These are phyloP conservation scores for Irpex sp. DNA, from an alignment of 1,284 basidiomycete species.

Conservation along the genomic window DNA sequence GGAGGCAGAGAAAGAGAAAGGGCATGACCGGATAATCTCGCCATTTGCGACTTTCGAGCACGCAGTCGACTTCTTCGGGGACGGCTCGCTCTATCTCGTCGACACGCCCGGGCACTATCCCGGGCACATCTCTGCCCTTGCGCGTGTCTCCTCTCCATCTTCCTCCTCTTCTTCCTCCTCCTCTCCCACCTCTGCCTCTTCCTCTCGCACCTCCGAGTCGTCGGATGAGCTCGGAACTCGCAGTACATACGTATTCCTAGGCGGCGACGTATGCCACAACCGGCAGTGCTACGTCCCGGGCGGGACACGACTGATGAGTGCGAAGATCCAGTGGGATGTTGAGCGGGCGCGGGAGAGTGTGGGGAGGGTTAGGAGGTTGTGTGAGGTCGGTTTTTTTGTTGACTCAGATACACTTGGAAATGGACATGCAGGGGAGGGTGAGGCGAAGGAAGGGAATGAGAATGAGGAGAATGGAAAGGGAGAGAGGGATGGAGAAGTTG, in stretches of 20 bases:
- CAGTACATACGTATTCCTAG: slow-evolving; percentile 48
- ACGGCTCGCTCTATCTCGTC: slow-evolving; percentile 29
- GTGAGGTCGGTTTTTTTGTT: neutral
- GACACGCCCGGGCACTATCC: slow-evolving; percentile 29
- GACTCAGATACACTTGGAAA: no score
- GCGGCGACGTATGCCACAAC: slow-evolving; percentile 54
- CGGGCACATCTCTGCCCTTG: slow-evolving; percentile 29
- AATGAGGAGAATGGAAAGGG: slow-evolving; percentile 6
- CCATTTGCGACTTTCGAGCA: slow-evolving; percentile 27
- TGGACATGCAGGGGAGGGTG: no score
- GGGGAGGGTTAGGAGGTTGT: slow-evolving; percentile 9
- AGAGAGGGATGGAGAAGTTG: slow-evolving; percentile 3
- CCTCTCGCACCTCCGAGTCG: no score
- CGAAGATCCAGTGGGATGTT: slow-evolving; percentile 9
- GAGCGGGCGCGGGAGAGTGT: slow-evolving; percentile 16
- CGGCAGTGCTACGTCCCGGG: slow-evolving; percentile 30
- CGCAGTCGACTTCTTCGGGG: slow-evolving; percentile 29
- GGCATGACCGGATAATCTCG: neutral
- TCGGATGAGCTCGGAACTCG: neutral
- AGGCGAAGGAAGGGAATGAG: slow-evolving; percentile 11
- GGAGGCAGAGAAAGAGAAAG: no score
- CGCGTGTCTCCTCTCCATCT: slow-evolving; percentile 36
- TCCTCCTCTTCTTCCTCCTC: no score
- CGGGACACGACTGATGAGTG: slow-evolving; percentile 32
- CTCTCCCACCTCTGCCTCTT: no score